Percentiles rank a stretch among this genome's conserved stretches.
Conservation (phyloP, 495 filamentous ascomycete species). For the Penicillium herquei region DNA sequence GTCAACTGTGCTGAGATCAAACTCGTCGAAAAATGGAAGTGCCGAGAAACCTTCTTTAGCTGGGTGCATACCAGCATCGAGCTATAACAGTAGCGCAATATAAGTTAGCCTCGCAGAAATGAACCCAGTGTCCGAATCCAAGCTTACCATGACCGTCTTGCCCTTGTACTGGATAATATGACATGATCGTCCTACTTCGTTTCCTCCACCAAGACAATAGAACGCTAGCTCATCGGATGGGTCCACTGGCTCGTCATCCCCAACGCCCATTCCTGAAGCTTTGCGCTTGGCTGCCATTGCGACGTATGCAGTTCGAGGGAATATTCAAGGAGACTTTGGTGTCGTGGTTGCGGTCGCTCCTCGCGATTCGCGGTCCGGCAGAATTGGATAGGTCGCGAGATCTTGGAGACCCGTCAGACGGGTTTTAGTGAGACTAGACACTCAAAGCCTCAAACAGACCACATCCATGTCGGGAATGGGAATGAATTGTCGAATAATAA, state of each 20-base stretch:
- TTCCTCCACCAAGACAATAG: conserved; percentile 88
- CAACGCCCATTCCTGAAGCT: conserved; percentile 60
- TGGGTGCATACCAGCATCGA: conserved; percentile 95
- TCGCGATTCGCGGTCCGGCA: background rate
- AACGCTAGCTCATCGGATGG: conserved; percentile 89
- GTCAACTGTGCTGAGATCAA: conserved; percentile 95
- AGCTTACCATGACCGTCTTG: conserved; percentile 92
- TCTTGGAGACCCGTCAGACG: background rate
- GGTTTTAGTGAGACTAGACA: background rate
- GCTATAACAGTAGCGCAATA: conserved; percentile 32
- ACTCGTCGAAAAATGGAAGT: conserved; percentile 97
- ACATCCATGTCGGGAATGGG: background rate
- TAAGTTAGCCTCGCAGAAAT: background rate
- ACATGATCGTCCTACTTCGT: conserved; percentile 95
- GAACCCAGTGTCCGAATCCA: background rate
- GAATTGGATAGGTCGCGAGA: background rate
- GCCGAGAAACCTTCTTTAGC: conserved; percentile 94
- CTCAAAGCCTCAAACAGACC: background rate
- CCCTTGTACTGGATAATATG: conserved; percentile 99
- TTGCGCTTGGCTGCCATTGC: conserved; percentile 77
- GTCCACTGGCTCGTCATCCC: conserved; percentile 68
- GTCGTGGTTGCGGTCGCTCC: background rate
- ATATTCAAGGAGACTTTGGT: background rate
- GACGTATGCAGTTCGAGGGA: background rate
- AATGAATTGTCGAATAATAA: background rate